phyloP scores from a whole-genome alignment of 371 early-diverging fungal species.

The Syncephalastrum sp. region DNA sequence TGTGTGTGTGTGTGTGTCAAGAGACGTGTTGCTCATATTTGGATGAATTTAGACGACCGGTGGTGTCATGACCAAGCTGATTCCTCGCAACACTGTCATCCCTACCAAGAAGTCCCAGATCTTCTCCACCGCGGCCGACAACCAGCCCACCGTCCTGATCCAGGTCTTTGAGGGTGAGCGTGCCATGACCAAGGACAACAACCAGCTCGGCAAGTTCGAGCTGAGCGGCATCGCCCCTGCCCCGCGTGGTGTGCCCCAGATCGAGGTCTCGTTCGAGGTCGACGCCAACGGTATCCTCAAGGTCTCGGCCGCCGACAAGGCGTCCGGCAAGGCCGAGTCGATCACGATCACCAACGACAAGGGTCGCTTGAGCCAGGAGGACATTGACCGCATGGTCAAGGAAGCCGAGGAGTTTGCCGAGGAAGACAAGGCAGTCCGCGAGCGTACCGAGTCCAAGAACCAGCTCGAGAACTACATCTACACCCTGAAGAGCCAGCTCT shows the following conservation, averaged over 20 bases:
- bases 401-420: slow-evolving; percentile 91
- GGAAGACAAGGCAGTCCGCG: slow-evolving; percentile 82
- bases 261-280: slow-evolving; percentile 95
- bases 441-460: slow-evolving; percentile 86
- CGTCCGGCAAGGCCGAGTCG: slow-evolving; percentile 91
- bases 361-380: slow-evolving; percentile 92
- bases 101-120: slow-evolving; percentile 98
- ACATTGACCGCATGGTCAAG: slow-evolving; percentile 95
- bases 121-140: slow-evolving; percentile 99
- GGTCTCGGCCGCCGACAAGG: slow-evolving; percentile 96
- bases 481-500: slow-evolving; percentile 75
- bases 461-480: slow-evolving; percentile 83
- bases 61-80: slow-evolving; percentile 95
- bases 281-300: slow-evolving; percentile 98
- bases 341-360: slow-evolving; percentile 95
- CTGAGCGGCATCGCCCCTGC: slow-evolving; percentile 83
- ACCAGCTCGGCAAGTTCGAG: slow-evolving; percentile 96
- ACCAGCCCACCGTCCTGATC: slow-evolving; percentile 97
- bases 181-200: slow-evolving; percentile 95
- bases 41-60: slow-evolving; percentile 66
- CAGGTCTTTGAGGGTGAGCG: slow-evolving; percentile 98
- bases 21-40: neutral
- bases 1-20: neutral
- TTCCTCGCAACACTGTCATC: slow-evolving; percentile 97
- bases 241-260: slow-evolving; percentile 89